A percentile compares a stretch with the other conserved stretches of the same genome.
Evolutionary conservation across 441 rosid genomes (phyloP).

Genomic region (Eutrema salsugineum): DNA sequence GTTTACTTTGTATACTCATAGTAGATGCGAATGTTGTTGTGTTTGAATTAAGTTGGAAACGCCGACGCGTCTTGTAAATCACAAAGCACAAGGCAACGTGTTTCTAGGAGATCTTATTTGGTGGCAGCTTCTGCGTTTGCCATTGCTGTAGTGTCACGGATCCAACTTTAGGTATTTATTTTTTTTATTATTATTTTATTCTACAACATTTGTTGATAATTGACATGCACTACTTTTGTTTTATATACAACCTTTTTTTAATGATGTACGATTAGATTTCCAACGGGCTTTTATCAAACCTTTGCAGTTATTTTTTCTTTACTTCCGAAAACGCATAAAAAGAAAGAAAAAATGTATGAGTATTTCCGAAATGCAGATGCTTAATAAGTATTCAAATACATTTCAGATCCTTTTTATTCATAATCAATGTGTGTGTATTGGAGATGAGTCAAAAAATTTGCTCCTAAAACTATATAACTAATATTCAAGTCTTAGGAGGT

Average conservation of each 20-base stretch:
- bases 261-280: neutral
- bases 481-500: conserved; percentile 7
- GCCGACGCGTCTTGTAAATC: conserved; percentile 7
- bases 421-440: neutral
- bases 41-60: conserved; percentile 8
- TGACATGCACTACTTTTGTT: neutral
- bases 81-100: conserved; percentile 12
- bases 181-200: neutral
- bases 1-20: neutral
- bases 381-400: neutral
- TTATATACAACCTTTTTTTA: neutral
- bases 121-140: conserved; percentile 19
- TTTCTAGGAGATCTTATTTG: neutral
- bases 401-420: neutral
- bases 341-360: neutral
- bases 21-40: neutral
- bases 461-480: neutral
- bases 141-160: conserved; percentile 19
- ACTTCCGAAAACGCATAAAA: neutral
- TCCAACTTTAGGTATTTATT: neutral
- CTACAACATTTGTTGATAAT: neutral
- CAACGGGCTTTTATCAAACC: neutral
- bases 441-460: neutral
- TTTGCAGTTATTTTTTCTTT: neutral
- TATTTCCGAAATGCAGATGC: neutral